These are phyloP conservation scores for Myxozyma vanderwaltii DNA, from an alignment of 805 yeast genomes.

Conservation along the genomic window DNA sequence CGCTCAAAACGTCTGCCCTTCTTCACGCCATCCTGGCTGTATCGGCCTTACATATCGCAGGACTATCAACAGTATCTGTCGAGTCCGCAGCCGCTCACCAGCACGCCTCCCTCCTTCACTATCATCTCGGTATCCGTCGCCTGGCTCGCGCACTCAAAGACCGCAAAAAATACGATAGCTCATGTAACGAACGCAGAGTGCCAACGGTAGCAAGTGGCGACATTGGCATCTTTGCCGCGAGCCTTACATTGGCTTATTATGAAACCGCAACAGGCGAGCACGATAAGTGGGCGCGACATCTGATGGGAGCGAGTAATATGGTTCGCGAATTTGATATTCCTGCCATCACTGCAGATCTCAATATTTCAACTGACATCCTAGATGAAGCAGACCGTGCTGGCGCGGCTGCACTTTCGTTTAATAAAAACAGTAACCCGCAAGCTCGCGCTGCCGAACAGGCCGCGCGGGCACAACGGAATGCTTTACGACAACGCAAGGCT, in stretches of 20 bases:
- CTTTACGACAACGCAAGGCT: constrained; percentile 9
- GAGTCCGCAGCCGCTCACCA: constrained; percentile 15
- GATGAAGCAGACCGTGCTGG: background rate
- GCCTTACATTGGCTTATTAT: constrained; percentile 19
- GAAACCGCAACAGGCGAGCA: constrained; percentile 25
- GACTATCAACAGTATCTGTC: background rate
- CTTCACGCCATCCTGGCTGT: constrained; percentile 25
- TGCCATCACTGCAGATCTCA: constrained; percentile 5
- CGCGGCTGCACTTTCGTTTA: background rate
- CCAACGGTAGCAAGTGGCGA: constrained; percentile 7
- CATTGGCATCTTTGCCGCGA: constrained; percentile 22
- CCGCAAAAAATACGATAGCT: background rate
- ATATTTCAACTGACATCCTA: background rate
- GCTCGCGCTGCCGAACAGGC: constrained; percentile 2
- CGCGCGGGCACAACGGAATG: background rate
- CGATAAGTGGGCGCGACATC: constrained; percentile 27
- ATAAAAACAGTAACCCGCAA: background rate
- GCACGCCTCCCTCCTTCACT: constrained; percentile 20
- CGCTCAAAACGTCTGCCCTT: constrained; percentile 17
- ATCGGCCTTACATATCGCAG: constrained; percentile 23
- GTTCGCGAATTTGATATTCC: constrained; percentile 12
- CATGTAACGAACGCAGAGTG: background rate
- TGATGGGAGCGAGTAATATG: constrained; percentile 19
- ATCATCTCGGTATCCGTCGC: constrained; percentile 23
- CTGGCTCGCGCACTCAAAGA: constrained; percentile 13